Evolutionary conservation across 495 filamentous ascomycete genomes (phyloP), one percentile per base, ranked within the genome.

Genomic region (Lophiostoma macrostomum): DNA sequence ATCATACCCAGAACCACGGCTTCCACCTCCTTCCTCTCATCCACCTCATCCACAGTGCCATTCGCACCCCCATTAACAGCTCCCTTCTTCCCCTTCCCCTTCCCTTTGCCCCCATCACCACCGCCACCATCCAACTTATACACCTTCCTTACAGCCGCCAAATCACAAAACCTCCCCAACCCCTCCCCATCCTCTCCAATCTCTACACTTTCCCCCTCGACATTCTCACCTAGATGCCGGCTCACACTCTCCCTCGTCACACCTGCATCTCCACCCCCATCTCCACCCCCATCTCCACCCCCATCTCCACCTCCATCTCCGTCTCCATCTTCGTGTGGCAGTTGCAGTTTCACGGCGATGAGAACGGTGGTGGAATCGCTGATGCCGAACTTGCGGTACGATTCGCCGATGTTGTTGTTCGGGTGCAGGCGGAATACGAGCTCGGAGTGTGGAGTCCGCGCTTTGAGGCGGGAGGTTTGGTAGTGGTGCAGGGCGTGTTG

Each of bases 371-470:
- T 95, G 13, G 72, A 73, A 24, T 87, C 78, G 1, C 76, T 66
- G 50, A 96, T 84, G 35, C 93, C 93, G 64, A 93, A 94, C 48
- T 83, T 83, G 22, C 88, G 83, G 71, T 96, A 96, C 4, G 89
- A 83, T 58, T 95, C 89, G 34, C 89, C 79, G 61, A 98, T 96
- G 71, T 97, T 97, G 58, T 91, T 96, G 41, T 86, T 88, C 0
- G 85, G 77, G 43, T 81, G 87, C 8, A 99, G 71, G 11, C 81
- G 83, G 61, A 87, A 87, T 2, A 99, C 91, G 51, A 89, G 87
- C 67, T 97, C 93, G 0, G 90, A 93, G 61, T 97, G 93, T 10
- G 96, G 83, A 64, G 96, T 97, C 29, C 83, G 80, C 20, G 88
- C 93, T 59, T 81, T 83, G 25, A 91, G 71, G 19, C 81, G 79